phyloP scores from a whole-genome alignment of 2,329 filamentous ascomycete species.

The Coniella vitis region DNA sequence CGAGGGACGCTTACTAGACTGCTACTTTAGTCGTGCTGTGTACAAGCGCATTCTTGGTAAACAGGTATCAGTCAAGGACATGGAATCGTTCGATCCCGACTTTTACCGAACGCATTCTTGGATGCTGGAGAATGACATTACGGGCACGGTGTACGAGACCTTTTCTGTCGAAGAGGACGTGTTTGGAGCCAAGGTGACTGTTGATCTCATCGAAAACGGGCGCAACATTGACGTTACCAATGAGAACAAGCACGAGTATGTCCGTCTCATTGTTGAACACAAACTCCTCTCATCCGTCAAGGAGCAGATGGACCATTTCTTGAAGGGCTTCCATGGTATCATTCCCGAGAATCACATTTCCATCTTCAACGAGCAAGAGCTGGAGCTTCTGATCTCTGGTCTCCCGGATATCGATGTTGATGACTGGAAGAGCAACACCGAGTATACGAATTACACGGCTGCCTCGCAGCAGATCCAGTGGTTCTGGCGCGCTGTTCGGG shows the following conservation, averaged over 20 bases:
- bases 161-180: slow-evolving; percentile 92
- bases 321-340: slow-evolving; percentile 95
- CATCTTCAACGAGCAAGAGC: slow-evolving; percentile 97
- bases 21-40: slow-evolving; percentile 96
- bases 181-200: slow-evolving; percentile 81
- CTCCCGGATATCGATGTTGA: slow-evolving; percentile 96
- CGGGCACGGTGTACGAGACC: slow-evolving; percentile 92
- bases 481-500: slow-evolving; percentile 98
- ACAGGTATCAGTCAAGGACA: slow-evolving; percentile 94
- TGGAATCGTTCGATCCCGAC: slow-evolving; percentile 96
- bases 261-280: slow-evolving; percentile 89
- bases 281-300: slow-evolving; percentile 86
- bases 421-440: slow-evolving; percentile 98
- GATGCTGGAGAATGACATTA: slow-evolving; percentile 99
- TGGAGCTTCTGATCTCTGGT: slow-evolving; percentile 93
- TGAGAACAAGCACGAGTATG: slow-evolving; percentile 98
- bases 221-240: slow-evolving; percentile 91
- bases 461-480: slow-evolving; percentile 96
- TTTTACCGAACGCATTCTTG: slow-evolving; percentile 98
- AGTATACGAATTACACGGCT: slow-evolving; percentile 95
- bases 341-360: slow-evolving; percentile 89
- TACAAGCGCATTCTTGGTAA: slow-evolving; percentile 97
- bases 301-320: slow-evolving; percentile 88
- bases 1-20: slow-evolving; percentile 90
- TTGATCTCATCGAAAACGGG: slow-evolving; percentile 82